These are phyloP conservation scores for Ramalina intermedia DNA, from an alignment of 495 filamentous ascomycete genomes.

Conservation along the genomic window DNA sequence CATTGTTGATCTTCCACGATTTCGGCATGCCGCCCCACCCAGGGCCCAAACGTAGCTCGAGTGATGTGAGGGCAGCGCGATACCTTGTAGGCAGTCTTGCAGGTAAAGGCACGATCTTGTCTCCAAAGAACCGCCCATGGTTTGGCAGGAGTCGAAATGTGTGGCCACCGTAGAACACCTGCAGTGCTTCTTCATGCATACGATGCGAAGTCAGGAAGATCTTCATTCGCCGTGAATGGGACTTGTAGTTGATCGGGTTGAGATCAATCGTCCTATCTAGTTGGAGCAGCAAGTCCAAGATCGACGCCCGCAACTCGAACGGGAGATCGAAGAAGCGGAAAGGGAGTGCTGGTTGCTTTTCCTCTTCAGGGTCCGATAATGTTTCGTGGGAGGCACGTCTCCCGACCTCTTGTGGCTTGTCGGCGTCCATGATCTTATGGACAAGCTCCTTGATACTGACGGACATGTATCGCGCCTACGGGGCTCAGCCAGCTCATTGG, in stretches of 20 bases:
- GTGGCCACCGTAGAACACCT: constrained; percentile 60
- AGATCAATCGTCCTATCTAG: constrained; percentile 47
- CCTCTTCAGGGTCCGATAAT: too few relatives aligned
- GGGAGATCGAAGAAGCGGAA: constrained; percentile 72
- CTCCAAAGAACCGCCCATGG: constrained; percentile 50
- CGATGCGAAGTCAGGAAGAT: constrained; percentile 49
- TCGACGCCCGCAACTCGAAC: constrained; percentile 55
- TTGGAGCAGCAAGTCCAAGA: constrained; percentile 51
- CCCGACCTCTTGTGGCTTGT: too few relatives aligned
- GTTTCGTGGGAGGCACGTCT: too few relatives aligned
- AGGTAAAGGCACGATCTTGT: constrained; percentile 47
- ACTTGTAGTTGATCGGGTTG: constrained; percentile 48
- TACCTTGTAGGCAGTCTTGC: constrained; percentile 50
- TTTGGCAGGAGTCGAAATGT: constrained; percentile 67
- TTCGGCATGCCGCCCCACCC: constrained; percentile 64
- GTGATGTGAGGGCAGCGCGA: constrained; percentile 46
- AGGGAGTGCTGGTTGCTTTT: constrained; percentile 13
- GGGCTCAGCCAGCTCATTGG: constrained; percentile 28
- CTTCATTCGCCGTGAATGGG: constrained; percentile 38
- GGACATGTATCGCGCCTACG: constrained; percentile 10
- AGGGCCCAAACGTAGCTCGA: constrained; percentile 68
- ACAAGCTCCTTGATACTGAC: too few relatives aligned
- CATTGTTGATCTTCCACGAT: constrained; percentile 53
- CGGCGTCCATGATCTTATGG: too few relatives aligned
- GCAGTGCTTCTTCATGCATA: constrained; percentile 56